Evolutionary conservation across 2,329 filamentous ascomycete species (phyloP), one percentile per base, ranked within the genome.

Genomic region (Alternaria conjuncta): DNA sequence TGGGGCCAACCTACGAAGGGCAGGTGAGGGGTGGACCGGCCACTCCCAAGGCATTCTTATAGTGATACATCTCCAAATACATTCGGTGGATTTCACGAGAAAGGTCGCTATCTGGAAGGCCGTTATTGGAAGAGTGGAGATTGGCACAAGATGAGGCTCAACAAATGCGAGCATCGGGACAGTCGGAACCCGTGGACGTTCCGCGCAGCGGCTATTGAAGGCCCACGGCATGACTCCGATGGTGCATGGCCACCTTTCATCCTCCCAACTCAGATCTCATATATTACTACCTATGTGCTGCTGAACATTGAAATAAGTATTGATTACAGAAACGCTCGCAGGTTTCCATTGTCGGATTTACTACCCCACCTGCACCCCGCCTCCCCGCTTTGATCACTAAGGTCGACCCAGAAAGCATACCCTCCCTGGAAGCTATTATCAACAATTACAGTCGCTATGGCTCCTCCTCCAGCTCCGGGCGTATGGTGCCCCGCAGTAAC

Each of bases 401-500:
- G 60, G 25, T 26, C 44, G 18, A 46, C 26, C 43, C 15, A 25
- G 20, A 51, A 53, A 26, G 36, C 53, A 45, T 30, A 60, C 13
- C 18, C 32, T 32, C n/a, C 20, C 25, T 5, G 20, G 49, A 30
- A 9, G 13, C 21, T 21, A 54, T 44, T 23, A 47, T 18, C 7
- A 50, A 57, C 44, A 18, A 11, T 2, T 45, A 49, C 45, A 11
- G 43, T 32, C 32, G 26, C 23, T 10, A 66, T 70, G 68, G 66
- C 60, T 21, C 64, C 64, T 53, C 64, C 64, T 51, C 68, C 68
- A 25, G 55, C 63, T 25, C 58, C 75, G 32, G 76, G 76, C 51
- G 71, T 78, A 44, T 78, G 75, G 75, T 73, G 71, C 23, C 83
- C 83, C 23, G 81, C 82, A 8, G 77, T 84, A 18, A 84, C 83